phyloP scores from a whole-genome alignment of 805 yeast genomes.

The Maudiozyma pseudohumilis region DNA sequence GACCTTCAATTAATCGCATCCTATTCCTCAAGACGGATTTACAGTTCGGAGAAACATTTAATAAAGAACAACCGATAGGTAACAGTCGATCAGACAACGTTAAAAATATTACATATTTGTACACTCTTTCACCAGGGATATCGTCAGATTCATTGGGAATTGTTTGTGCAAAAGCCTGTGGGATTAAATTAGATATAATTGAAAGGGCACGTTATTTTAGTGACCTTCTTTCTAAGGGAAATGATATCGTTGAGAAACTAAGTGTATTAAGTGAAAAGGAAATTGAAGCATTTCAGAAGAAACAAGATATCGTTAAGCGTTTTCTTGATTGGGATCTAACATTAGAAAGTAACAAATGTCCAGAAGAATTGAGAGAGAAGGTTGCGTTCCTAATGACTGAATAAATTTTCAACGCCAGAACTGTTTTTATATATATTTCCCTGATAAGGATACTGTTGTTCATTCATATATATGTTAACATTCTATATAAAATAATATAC shows the following conservation, averaged over 20 bases:
- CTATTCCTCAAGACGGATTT: slow-evolving; percentile 32
- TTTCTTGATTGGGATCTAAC: slow-evolving; percentile 26
- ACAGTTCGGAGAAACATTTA: slow-evolving; percentile 11
- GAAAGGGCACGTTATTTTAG: slow-evolving; percentile 27
- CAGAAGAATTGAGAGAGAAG: too few species aligned
- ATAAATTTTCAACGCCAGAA: too few species aligned
- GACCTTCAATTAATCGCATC: slow-evolving; percentile 13
- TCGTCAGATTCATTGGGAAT: slow-evolving; percentile 31
- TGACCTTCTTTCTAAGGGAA: slow-evolving; percentile 11
- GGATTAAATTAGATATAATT: slow-evolving; percentile 26
- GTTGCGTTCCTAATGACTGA: too few species aligned
- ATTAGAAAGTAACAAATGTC: slow-evolving; percentile 9
- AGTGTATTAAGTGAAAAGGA: slow-evolving; percentile 12
- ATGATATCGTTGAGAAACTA: slow-evolving; percentile 14
- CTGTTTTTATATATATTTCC: too few species aligned
- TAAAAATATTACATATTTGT: slow-evolving; percentile 28
- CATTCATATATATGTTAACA: too few species aligned
- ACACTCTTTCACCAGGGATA: slow-evolving; percentile 26
- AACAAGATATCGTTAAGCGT: slow-evolving; percentile 15
- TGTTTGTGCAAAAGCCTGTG: slow-evolving; percentile 34
- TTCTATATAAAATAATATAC: too few species aligned
- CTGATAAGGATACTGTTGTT: too few species aligned
- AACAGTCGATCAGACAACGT: not conserved
- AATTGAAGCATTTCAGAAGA: slow-evolving; percentile 7
- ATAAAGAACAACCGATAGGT: too few species aligned